Conservation (phyloP, 768 basidiomycete species). For the Calocybe gangraenosa region DNA sequence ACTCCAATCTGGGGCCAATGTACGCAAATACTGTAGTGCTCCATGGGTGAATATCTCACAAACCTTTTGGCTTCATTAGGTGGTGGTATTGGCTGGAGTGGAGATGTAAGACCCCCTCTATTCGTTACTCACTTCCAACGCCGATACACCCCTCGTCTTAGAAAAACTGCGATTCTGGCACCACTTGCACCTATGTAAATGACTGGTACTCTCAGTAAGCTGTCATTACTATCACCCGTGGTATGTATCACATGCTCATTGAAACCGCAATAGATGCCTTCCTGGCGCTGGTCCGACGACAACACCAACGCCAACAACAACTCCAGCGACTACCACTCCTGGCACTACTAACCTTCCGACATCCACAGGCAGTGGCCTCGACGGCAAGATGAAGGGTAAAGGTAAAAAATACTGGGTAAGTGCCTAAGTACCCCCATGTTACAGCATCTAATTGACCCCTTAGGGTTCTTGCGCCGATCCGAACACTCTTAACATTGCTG, state of each 20-base stretch:
- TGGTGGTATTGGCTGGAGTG: neutral
- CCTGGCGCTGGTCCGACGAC: conserved; percentile 15
- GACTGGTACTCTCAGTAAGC: conserved; percentile 25
- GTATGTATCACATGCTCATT: neutral
- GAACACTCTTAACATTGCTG: conserved; percentile 26
- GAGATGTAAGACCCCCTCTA: conserved; percentile 1
- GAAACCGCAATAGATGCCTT: conserved; percentile 20
- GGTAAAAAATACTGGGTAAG: conserved; percentile 28
- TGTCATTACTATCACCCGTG: neutral
- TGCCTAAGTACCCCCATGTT: too few relatives aligned
- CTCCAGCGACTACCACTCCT: neutral
- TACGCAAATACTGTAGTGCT: neutral
- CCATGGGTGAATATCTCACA: neutral
- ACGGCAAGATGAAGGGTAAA: conserved; percentile 19
- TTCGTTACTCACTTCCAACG: neutral
- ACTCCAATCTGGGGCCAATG: neutral
- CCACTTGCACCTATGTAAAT: conserved; percentile 26
- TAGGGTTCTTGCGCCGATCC: conserved; percentile 28
- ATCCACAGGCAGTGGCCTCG: conserved; percentile 16
- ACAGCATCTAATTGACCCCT: neutral
- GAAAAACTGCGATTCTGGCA: conserved; percentile 22
- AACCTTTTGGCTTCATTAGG: neutral
- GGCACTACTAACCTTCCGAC: conserved; percentile 14
- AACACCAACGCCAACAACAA: conserved; percentile 7
- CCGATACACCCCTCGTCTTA: neutral